phyloP scores from a whole-genome alignment of 169 alveolate species.

The Plasmodium adleri region DNA sequence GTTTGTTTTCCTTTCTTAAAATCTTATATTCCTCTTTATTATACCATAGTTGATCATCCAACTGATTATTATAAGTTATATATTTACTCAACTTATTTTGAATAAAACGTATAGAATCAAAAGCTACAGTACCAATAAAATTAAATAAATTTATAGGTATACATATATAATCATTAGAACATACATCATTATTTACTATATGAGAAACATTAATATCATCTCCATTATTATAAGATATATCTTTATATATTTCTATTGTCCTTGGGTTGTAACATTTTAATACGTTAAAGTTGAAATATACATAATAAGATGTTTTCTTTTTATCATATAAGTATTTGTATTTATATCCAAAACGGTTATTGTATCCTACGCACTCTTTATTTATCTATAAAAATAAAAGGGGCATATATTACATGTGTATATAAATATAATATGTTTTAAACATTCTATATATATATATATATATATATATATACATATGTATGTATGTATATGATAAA shows the following conservation, averaged over 20 bases:
- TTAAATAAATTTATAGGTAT: slow-evolving; percentile 69
- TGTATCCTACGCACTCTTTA: slow-evolving; percentile 39
- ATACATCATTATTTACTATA: slow-evolving; percentile 43
- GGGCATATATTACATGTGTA: neutral
- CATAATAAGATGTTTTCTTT: slow-evolving; percentile 19
- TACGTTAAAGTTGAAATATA: slow-evolving; percentile 53
- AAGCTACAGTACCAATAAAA: slow-evolving; percentile 54
- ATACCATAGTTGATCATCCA: slow-evolving; percentile 74
- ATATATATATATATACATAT: no score
- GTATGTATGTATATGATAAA: no score
- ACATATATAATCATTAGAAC: slow-evolving; percentile 70
- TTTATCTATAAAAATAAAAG: slow-evolving; percentile 21
- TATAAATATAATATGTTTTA: no score
- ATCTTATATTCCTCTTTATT: slow-evolving; percentile 35
- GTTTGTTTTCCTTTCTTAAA: slow-evolving; percentile 32
- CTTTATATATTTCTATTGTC: slow-evolving; percentile 62
- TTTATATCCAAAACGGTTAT: slow-evolving; percentile 67
- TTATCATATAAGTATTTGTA: slow-evolving; percentile 43
- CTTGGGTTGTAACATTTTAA: slow-evolving; percentile 26
- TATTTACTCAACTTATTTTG: slow-evolving; percentile 52
- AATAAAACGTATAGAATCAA: slow-evolving; percentile 29
- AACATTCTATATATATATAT: no score
- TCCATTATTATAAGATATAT: slow-evolving; percentile 73
- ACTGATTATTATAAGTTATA: slow-evolving; percentile 40
- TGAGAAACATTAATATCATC: slow-evolving; percentile 74